phyloP scores from a whole-genome alignment of 208 protist species.

The Trypanosoma brucei region DNA sequence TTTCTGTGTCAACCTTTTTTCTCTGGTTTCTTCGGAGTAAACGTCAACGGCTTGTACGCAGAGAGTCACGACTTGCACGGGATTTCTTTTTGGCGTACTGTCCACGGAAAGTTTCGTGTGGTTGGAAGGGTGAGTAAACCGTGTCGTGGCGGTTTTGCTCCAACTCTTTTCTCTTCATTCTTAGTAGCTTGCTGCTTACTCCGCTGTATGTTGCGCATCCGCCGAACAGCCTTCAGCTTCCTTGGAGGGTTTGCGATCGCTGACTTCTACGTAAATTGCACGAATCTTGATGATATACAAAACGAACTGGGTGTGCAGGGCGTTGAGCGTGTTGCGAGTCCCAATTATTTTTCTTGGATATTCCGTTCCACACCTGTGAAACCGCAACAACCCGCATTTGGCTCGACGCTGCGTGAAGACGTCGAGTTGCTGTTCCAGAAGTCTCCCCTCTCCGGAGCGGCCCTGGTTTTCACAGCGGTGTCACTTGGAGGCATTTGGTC shows the following conservation, averaged over 20 bases:
- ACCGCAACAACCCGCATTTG: not conserved
- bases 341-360: not conserved
- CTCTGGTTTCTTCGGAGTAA: too few species aligned
- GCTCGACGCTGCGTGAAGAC: slow-evolving; percentile 31
- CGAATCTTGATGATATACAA: slow-evolving; percentile 19
- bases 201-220: slow-evolving; percentile 13
- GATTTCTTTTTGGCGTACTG: too few species aligned
- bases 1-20: too few species aligned
- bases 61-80: too few species aligned
- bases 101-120: too few species aligned
- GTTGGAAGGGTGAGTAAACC: too few species aligned
- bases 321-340: not conserved
- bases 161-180: too few species aligned
- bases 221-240: slow-evolving; percentile 26
- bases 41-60: too few species aligned
- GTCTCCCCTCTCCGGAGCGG: slow-evolving; percentile 18
- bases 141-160: too few species aligned
- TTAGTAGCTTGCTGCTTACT: too few species aligned
- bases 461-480: slow-evolving; percentile 22
- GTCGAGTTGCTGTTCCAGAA: slow-evolving; percentile 23
- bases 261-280: slow-evolving; percentile 22
- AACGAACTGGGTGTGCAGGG: not conserved
- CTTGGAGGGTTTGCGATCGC: slow-evolving; percentile 39
- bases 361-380: not conserved
- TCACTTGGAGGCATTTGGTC: slow-evolving; percentile 44